Conservation (phyloP, 2,329 filamentous ascomycete genomes). For the Alternaria solani region DNA sequence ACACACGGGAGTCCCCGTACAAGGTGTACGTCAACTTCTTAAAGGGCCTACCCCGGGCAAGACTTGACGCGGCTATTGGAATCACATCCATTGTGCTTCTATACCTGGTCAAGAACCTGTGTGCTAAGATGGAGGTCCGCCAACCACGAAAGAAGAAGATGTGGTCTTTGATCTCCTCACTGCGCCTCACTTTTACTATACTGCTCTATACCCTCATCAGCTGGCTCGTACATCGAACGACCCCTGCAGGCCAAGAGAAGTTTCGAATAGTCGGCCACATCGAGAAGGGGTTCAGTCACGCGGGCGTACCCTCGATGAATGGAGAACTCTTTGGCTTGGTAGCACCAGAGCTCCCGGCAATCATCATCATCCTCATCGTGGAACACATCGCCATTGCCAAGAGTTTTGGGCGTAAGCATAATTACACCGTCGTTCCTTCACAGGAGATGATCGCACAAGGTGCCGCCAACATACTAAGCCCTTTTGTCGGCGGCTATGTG, state of each 20-base stretch:
- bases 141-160: slow-evolving; percentile 72
- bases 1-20: slow-evolving; percentile 80
- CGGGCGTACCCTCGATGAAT: slow-evolving; percentile 73
- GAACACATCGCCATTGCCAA: slow-evolving; percentile 97
- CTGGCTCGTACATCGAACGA: slow-evolving; percentile 70
- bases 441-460: slow-evolving; percentile 95
- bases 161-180: slow-evolving; percentile 86
- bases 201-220: slow-evolving; percentile 88
- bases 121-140: slow-evolving; percentile 71
- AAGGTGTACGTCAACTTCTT: slow-evolving; percentile 82
- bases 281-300: slow-evolving; percentile 83
- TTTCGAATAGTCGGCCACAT: slow-evolving; percentile 79
- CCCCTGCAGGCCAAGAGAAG: slow-evolving; percentile 53
- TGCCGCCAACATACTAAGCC: slow-evolving; percentile 83
- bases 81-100: slow-evolving; percentile 81
- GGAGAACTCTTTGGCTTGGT: slow-evolving; percentile 71
- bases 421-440: slow-evolving; percentile 90
- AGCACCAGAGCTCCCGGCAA: slow-evolving; percentile 75
- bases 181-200: slow-evolving; percentile 88
- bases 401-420: slow-evolving; percentile 90
- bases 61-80: slow-evolving; percentile 86
- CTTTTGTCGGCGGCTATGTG: slow-evolving; percentile 87
- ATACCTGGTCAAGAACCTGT: slow-evolving; percentile 66
- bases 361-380: slow-evolving; percentile 87
- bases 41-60: slow-evolving; percentile 71